Conservation (phyloP, 2,329 filamentous ascomycete genomes). For the Cytospora piceicola region DNA sequence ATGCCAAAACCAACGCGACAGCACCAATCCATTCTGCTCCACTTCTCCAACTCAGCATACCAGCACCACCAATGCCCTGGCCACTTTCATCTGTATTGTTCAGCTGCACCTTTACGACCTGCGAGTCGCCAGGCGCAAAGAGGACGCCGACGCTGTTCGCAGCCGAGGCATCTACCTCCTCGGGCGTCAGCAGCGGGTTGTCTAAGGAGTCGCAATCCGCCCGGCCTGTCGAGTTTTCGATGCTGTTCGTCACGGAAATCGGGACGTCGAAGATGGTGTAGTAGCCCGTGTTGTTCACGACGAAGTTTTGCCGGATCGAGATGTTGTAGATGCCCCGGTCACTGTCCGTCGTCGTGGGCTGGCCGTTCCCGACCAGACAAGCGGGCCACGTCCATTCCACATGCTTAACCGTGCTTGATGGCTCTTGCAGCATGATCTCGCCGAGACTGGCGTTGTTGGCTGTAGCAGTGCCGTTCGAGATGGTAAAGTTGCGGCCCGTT, state of each 20-base stretch:
- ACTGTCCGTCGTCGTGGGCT: conserved; percentile 49
- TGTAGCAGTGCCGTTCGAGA: conserved; percentile 64
- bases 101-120: conserved; percentile 44
- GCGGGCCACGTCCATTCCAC: conserved; percentile 74
- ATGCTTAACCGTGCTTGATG: conserved; percentile 72
- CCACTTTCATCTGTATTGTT: conserved; percentile 30
- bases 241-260: conserved; percentile 69
- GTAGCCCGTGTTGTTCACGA: conserved; percentile 63
- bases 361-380: conserved; percentile 66
- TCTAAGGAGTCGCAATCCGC: conserved; percentile 54
- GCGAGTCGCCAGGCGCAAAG: conserved; percentile 57
- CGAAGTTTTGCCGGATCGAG: conserved; percentile 72
- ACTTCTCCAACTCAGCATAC: conserved; percentile 41
- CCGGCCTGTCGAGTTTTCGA: conserved; percentile 48
- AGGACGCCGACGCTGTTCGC: conserved; percentile 52
- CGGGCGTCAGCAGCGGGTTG: conserved; percentile 54
- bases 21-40: conserved; percentile 41
- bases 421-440: conserved; percentile 66
- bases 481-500: conserved; percentile 69
- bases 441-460: conserved; percentile 58
- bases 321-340: conserved; percentile 70
- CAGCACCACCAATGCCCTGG: conserved; percentile 39
- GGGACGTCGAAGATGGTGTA: conserved; percentile 75
- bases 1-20: conserved; percentile 38
- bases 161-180: conserved; percentile 47